Evolutionary conservation across 805 yeast species (phyloP), one percentile per base, ranked within the genome.

Genomic region (Sungouiozyma intestinalis): DNA sequence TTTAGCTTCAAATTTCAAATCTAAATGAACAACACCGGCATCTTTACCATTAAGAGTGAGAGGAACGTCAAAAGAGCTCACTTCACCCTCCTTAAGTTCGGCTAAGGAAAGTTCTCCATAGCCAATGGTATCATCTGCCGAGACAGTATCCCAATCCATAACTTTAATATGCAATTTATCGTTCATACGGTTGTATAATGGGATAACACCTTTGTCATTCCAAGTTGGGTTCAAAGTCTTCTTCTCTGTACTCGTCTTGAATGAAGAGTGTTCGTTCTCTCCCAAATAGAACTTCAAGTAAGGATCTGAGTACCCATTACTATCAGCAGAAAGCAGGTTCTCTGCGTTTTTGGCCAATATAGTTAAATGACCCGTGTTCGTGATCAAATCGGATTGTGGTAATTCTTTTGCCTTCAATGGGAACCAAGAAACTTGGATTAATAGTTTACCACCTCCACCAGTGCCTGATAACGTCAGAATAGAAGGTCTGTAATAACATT

Each of bases 281-380:
- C 88, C 79, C 53, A 85, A 57, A 54, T 71, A 78, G 48, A 86
- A 72, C 53, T 78, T 74, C 45, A 78, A 71, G 60, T 79, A 90
- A 42, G 99, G 99, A 64, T 92, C 99, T 3, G 96, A 85, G 59
- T 83, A 82, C 40, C 97, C 97, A 52, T 81, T 81, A 24, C 84
- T 69, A 64, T 92, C 99, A n/a, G 88, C 94, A 13, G 95, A 73
- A 33, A 81, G 76, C 45, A 92, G 70, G 40, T 75, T 74, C 14
- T 71, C 71, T 2, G 92, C 97, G 39, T 70, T 68, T 36, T 79
- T 49, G 3, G 85, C 69, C 24, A 72, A 76, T 31, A 87, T 70
- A 17, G 69, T 70, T 50, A 90, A 62, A 21, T 66, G 67, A 59
- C 98, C 98, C 44, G 78, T 71, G 60, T 86, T 82, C 39, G 80